A percentile compares a stretch with the other conserved stretches of the same genome.
Conservation (phyloP, 176 grass and related monocot genomes). For the Typha latifolia region DNA sequence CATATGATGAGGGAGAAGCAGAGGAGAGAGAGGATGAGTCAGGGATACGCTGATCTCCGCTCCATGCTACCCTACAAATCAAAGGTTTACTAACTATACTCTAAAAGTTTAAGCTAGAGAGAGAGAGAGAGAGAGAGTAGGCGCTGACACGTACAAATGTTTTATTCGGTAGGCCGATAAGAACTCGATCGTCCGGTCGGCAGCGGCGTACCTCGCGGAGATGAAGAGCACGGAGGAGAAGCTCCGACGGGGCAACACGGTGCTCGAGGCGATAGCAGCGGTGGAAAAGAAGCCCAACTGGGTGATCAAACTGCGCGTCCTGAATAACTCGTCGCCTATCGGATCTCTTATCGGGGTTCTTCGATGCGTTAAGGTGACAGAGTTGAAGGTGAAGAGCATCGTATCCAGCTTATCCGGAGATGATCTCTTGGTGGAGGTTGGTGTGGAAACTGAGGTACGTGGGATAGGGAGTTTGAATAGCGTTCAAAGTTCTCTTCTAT, state of each 20-base stretch:
- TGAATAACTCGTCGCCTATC: not conserved
- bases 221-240: slow-evolving; percentile 19
- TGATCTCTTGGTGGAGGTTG: slow-evolving; percentile 1
- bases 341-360: slow-evolving; percentile 23
- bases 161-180: slow-evolving; percentile 25
- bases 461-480: no score
- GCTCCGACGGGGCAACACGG: slow-evolving; percentile 18
- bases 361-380: slow-evolving; percentile 25
- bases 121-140: no score
- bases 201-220: slow-evolving; percentile 23
- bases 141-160: not conserved
- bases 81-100: not conserved
- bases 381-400: slow-evolving; percentile 25
- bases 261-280: not conserved
- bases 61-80: not conserved
- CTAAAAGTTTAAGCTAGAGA: no score
- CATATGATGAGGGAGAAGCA: slow-evolving; percentile 15
- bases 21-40: slow-evolving; percentile 13
- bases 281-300: not conserved
- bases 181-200: slow-evolving; percentile 22
- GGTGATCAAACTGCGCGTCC: slow-evolving; percentile 21
- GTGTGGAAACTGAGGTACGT: not conserved
- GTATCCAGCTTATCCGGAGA: slow-evolving; percentile 9
- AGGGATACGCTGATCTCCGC: slow-evolving; percentile 13
- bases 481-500: no score